These are phyloP conservation scores for Dothidotthia symphoricarpi DNA, from an alignment of 2,329 filamentous ascomycete species.

Conservation along the genomic window DNA sequence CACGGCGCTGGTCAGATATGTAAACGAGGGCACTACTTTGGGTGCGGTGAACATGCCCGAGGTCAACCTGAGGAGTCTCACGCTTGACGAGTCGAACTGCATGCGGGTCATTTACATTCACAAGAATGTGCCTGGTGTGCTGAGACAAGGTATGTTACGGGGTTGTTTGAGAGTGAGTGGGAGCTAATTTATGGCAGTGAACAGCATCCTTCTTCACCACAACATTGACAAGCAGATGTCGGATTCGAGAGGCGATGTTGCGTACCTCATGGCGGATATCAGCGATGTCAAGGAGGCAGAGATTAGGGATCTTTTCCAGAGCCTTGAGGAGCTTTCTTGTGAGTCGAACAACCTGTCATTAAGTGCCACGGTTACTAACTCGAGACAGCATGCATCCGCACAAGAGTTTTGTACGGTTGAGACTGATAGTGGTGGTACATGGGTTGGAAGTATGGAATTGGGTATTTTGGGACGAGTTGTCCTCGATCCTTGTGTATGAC, in stretches of 20 bases:
- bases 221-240: conserved; percentile 99
- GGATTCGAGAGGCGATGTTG: conserved; percentile 88
- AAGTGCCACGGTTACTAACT: neutral
- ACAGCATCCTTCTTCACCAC: conserved; percentile 89
- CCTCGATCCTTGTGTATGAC: conserved; percentile 39
- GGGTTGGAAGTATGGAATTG: neutral
- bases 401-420: conserved; percentile 47
- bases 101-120: conserved; percentile 96
- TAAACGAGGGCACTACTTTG: conserved; percentile 89
- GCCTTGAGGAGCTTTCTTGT: conserved; percentile 78
- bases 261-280: conserved; percentile 97
- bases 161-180: neutral
- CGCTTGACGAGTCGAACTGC: conserved; percentile 83
- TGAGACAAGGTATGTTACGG: conserved; percentile 65
- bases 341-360: conserved; percentile 42
- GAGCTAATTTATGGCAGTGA: conserved; percentile 59
- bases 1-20: conserved; percentile 85
- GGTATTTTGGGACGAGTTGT: neutral
- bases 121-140: conserved; percentile 91
- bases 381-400: conserved; percentile 43
- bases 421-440: conserved; percentile 16
- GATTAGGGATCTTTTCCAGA: conserved; percentile 82
- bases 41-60: conserved; percentile 98
- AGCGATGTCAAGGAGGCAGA: conserved; percentile 77
- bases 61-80: conserved; percentile 83